Percentiles rank a stretch among this genome's conserved stretches.
Evolutionary conservation across 2,329 filamentous ascomycete genomes (phyloP).

Genomic region (Epicoccum sorghinum): DNA sequence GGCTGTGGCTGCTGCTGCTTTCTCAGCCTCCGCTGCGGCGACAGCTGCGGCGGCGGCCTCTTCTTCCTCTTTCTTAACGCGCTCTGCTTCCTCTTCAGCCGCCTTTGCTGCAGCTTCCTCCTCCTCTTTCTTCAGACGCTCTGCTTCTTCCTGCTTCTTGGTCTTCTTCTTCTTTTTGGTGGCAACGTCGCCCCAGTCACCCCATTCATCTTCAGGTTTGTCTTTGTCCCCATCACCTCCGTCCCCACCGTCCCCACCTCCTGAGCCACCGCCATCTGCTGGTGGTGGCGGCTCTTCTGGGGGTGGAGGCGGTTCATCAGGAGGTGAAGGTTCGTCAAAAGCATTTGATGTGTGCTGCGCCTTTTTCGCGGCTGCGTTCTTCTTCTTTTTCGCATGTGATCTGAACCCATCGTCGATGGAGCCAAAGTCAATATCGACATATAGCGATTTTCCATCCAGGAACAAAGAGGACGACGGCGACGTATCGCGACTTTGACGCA

Average conservation of each 20-base stretch:
- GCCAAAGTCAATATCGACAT: conserved; percentile 62
- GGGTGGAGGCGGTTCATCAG: conserved; percentile 31
- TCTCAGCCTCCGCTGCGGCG: conserved; percentile 33
- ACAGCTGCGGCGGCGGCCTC: conserved; percentile 30
- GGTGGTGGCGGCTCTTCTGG: conserved; percentile 42
- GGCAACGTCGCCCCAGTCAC: conserved; percentile 28
- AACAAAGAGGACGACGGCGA: conserved; percentile 38
- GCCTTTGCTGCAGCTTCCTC: conserved; percentile 32
- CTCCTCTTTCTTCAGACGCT: conserved; percentile 45
- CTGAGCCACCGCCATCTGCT: conserved; percentile 43
- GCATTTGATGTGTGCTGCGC: conserved; percentile 18
- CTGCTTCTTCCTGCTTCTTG: conserved; percentile 44
- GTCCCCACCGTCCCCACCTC: conserved; percentile 42
- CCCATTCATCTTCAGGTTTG: conserved; percentile 41
- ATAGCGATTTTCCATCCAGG: conserved; percentile 40
- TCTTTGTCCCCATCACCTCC: conserved; percentile 46
- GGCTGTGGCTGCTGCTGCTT: conserved; percentile 33
- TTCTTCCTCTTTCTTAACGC: conserved; percentile 15
- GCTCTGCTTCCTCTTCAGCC: conserved; percentile 45
- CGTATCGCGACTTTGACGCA: conserved; percentile 37
- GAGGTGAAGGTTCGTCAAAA: conserved; percentile 52
- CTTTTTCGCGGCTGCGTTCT: conserved; percentile 49
- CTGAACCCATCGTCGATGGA: conserved; percentile 59
- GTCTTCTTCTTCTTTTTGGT: conserved; percentile 52
- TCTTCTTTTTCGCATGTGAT: conserved; percentile 65